Base-by-base conservation (phyloP, 306 rosid species). In the Oemleria cerasiformis region DNA sequence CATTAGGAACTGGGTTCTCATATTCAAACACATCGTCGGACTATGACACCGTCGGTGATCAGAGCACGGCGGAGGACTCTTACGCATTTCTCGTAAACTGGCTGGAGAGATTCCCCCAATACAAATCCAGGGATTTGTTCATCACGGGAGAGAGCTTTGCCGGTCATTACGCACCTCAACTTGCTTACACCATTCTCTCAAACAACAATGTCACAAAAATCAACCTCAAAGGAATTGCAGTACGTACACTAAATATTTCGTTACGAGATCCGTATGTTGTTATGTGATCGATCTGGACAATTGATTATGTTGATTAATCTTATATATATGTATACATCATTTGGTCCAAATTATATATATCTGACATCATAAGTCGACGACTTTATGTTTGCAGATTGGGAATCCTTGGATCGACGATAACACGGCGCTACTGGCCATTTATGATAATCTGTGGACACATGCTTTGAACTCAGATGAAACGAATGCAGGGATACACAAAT, bases 1-100 rank as follows among this genome's bases (percentile, higher is more conserved):
- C 94, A 6, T 87, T 79, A 7, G 89, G 91, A 67, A 90, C 82
- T 60, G 94, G 94, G 25, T 88, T 88, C 67, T 88, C 91, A 9
- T 86, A 88, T 59, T 88, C 94, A 49, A 72, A 84, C 70, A 82
- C 62, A 23, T 11, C 84, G 6, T 73, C 73, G 3, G 87, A 86
- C 58, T 82, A 81, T 53, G 2, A 59, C 44, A 65, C 57, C 3
- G 58, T n/a, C 15, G 92, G 96, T 13, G 96, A 89, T 82, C 71
- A 50, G 17, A 83, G 78, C 64, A 83, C 96, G 9, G 85, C 96
- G 7, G 17, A 61, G 39, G 87, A 86, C 67, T 77, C 89, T 3
- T 86, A 89, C 76, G 64, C 38, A 39, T 89, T 89, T 41, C 86
- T 89, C 60, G 58, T 71, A 30, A 89, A 89, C 20, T 89, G 96